A percentile compares a stretch with the other conserved stretches of the same genome.
Evolutionary conservation across 352 stramenopile genomes (phyloP).

Genomic region (Phytophthora pluvialis): DNA sequence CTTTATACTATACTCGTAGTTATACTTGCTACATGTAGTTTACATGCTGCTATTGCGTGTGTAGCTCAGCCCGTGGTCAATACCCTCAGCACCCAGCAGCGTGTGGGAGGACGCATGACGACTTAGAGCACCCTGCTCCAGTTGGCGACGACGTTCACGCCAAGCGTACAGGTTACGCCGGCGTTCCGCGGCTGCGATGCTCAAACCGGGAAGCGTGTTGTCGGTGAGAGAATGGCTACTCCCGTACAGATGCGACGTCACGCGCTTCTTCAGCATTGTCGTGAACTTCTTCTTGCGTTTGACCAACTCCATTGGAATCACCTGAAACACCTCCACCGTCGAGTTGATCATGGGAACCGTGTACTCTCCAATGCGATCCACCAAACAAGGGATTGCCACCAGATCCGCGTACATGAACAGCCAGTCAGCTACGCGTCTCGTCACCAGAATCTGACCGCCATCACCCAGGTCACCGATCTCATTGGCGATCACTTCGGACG

Average conservation of each 20-base stretch:
- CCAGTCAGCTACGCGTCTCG: slow-evolving; percentile 54
- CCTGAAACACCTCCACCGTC: slow-evolving; percentile 51
- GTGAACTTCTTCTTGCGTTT: slow-evolving; percentile 50
- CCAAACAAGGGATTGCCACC: slow-evolving; percentile 37
- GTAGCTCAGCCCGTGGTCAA: slow-evolving; percentile 11
- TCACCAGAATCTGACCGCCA: slow-evolving; percentile 64
- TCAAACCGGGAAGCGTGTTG: slow-evolving; percentile 26
- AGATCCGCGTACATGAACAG: slow-evolving; percentile 49
- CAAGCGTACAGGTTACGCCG: slow-evolving; percentile 38
- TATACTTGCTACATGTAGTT: slow-evolving; percentile 25
- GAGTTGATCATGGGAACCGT: slow-evolving; percentile 44
- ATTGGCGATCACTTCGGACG: slow-evolving; percentile 57
- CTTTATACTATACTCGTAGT: slow-evolving; percentile 15
- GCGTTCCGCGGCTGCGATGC: slow-evolving; percentile 27
- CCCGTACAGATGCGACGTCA: slow-evolving; percentile 5
- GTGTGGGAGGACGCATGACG: slow-evolving; percentile 31
- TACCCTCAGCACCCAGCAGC: slow-evolving; percentile 6
- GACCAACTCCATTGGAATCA: slow-evolving; percentile 36
- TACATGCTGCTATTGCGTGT: slow-evolving; percentile 33
- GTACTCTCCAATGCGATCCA: slow-evolving; percentile 51
- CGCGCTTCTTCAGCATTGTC: slow-evolving; percentile 39
- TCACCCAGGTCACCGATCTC: slow-evolving; percentile 60
- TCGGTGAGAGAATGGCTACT: slow-evolving; percentile 9
- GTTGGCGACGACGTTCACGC: slow-evolving; percentile 35
- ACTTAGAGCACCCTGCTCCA: slow-evolving; percentile 29